Evolutionary conservation across 1,284 basidiomycete genomes (phyloP).

Genomic region (Caloboletus firmus): DNA sequence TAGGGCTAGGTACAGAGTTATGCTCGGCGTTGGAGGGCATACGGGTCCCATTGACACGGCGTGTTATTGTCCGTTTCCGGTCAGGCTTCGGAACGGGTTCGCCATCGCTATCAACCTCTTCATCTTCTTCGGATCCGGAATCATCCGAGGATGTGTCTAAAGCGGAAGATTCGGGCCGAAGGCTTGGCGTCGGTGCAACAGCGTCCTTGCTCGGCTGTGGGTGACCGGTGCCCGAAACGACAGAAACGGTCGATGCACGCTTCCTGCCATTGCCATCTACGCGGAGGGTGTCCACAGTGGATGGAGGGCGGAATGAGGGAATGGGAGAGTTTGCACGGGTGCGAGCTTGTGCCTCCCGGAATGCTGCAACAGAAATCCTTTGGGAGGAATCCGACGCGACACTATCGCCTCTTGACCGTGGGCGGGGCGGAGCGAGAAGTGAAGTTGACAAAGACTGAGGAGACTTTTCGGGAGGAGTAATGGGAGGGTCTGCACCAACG

Average conservation of each 20-base stretch:
- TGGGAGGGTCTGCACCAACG: conserved; percentile 42
- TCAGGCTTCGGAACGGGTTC: conserved; percentile 23
- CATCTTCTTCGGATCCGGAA: conserved; percentile 32
- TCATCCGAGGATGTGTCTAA: conserved; percentile 30
- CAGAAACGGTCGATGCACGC: conserved; percentile 35
- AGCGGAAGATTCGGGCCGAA: conserved; percentile 24
- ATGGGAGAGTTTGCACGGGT: conserved; percentile 60
- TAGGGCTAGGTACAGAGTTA: not conserved
- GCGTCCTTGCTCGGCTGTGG: conserved; percentile 13
- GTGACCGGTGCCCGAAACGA: conserved; percentile 14
- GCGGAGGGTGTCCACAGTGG: conserved; percentile 34
- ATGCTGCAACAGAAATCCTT: conserved; percentile 74
- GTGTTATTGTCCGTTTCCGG: conserved; percentile 24
- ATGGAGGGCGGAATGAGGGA: conserved; percentile 45
- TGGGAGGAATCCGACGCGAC: conserved; percentile 63
- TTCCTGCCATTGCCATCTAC: conserved; percentile 26
- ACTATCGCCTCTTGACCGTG: conserved; percentile 56
- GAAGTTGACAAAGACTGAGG: conserved; percentile 13
- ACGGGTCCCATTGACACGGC: conserved; percentile 10
- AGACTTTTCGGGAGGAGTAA: conserved; percentile 18
- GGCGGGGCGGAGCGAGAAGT: conserved; percentile 35
- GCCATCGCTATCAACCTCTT: conserved; percentile 37
- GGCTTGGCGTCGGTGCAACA: conserved; percentile 8
- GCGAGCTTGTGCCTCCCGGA: conserved; percentile 71
- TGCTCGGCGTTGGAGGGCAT: conserved; percentile 22